Conservation (phyloP, 805 yeast genomes). For the Starmera quercuum region DNA sequence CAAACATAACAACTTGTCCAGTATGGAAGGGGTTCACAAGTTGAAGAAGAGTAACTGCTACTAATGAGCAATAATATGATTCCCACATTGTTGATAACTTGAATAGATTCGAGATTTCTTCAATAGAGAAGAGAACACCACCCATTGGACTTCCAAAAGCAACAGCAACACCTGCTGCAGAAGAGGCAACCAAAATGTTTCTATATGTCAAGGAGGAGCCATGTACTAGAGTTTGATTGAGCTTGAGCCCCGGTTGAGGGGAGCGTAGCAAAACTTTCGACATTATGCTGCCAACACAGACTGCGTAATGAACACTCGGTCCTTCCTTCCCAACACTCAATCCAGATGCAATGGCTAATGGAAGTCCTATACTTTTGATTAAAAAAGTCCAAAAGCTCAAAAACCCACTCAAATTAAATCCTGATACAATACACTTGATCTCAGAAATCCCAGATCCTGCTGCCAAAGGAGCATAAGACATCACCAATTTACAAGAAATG, state of each 20-base stretch:
- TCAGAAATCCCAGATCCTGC: conserved; percentile 98
- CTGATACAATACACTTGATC: conserved; percentile 89
- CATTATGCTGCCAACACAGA: conserved; percentile 67
- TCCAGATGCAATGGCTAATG: conserved; percentile 89
- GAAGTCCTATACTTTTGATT: conserved; percentile 75
- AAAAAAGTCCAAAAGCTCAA: conserved; percentile 63
- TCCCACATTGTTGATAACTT: conserved; percentile 81
- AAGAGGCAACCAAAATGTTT: conserved; percentile 62
- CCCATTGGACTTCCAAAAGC: conserved; percentile 97
- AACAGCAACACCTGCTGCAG: conserved; percentile 98
- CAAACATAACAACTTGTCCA: conserved; percentile 89
- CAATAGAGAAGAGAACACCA: conserved; percentile 89
- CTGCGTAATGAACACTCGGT: conserved; percentile 96
- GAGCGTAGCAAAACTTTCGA: conserved; percentile 12
- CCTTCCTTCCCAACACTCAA: conserved; percentile 96
- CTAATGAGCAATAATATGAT: conserved; percentile 81
- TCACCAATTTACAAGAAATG: conserved; percentile 62
- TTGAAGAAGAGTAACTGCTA: conserved; percentile 78
- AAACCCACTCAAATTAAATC: conserved; percentile 75
- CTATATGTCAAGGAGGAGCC: conserved; percentile 10
- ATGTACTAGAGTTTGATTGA: background rate
- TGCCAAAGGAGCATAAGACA: conserved; percentile 74
- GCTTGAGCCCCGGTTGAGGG: conserved; percentile 11
- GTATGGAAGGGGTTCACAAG: conserved; percentile 86
- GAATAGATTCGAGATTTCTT: conserved; percentile 75